Evolutionary conservation across 306 rosid species (phyloP), one percentile per base, ranked within the genome.

Genomic region (Lablab purpureus): DNA sequence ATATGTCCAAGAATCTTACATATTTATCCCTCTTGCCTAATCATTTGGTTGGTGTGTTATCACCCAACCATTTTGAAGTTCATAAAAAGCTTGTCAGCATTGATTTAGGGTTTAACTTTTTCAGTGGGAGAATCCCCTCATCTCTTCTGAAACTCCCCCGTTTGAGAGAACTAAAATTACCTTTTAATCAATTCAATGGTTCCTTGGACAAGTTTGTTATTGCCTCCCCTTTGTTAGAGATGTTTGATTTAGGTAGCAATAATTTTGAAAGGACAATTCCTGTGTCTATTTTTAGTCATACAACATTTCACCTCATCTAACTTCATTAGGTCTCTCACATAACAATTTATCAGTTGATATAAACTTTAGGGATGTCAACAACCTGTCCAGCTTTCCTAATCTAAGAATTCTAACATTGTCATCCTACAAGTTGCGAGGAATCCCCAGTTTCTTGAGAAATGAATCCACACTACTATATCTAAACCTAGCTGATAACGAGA

Each of bases 221-320:
- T 6, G 10, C 66, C 49, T 37, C 75, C 4, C 40, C 63, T 9
- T 1, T 21, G 0, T 5, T 83, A 4, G 50, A 86, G 32, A 66
- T 71, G 25, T 55, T 90, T 43, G 92, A 84, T 79, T 75, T 92
- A 32, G n/a, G 74, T 5, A 27, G 46, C 64, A 92, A 92, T 60
- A 81, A 69, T 0, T 70, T 90, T 19, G 75, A 73, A 70, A 92
- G 97, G 3, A 74, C 66, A 2, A 49, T 92, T 49, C 93, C 89
- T 0, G 0, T 0, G 37, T 85, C 80, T 2, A 4, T 92, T 27
- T 85, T 81, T 4, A 2, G 78, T 3, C 78, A 85, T 7, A 25
- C 10, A 19, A 47, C 6, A 55, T 87, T 90, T 0, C 54, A 22
- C 11, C 2, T 37, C 3, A 79, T 89, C 85, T 89, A 17, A 9